phyloP scores from a whole-genome alignment of 2,329 filamentous ascomycete genomes.

The Xenoacremonium recifei region DNA sequence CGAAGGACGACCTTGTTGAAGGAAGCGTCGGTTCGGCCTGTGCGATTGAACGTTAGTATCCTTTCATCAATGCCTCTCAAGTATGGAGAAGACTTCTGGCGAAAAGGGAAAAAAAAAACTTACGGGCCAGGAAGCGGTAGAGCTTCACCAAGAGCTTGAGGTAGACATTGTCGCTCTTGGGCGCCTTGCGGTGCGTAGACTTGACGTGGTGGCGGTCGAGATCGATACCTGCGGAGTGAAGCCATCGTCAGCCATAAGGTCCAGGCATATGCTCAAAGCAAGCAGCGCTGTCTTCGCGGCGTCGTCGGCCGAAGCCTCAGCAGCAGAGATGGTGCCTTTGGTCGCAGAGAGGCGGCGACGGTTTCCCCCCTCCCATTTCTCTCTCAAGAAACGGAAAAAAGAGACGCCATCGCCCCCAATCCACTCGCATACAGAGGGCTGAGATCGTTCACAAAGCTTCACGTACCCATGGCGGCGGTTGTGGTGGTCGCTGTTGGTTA shows the following conservation, averaged over 20 bases:
- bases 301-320: too few relatives aligned
- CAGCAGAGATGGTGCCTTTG: constrained; percentile 28
- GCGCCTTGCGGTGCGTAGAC: constrained; percentile 81
- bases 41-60: background rate
- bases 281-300: constrained; percentile 29
- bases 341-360: constrained; percentile 20
- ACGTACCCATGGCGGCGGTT: constrained; percentile 63
- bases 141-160: constrained; percentile 97
- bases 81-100: constrained; percentile 1
- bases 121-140: constrained; percentile 95
- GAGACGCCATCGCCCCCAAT: constrained; percentile 7
- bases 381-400: constrained; percentile 1
- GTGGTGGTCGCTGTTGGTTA: constrained; percentile 38
- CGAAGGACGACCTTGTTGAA: constrained; percentile 99
- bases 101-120: constrained; percentile 42
- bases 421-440: constrained; percentile 54
- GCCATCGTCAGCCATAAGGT: constrained; percentile 60
- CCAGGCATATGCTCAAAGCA: constrained; percentile 62
- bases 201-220: constrained; percentile 68
- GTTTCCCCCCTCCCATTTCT: too few relatives aligned
- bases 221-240: constrained; percentile 64
- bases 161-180: constrained; percentile 98
- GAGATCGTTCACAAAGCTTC: constrained; percentile 36
- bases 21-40: constrained; percentile 90
- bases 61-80: constrained; percentile 9